Conservation (phyloP, 1,284 basidiomycete species). For the Rhodotorula glutinis region DNA sequence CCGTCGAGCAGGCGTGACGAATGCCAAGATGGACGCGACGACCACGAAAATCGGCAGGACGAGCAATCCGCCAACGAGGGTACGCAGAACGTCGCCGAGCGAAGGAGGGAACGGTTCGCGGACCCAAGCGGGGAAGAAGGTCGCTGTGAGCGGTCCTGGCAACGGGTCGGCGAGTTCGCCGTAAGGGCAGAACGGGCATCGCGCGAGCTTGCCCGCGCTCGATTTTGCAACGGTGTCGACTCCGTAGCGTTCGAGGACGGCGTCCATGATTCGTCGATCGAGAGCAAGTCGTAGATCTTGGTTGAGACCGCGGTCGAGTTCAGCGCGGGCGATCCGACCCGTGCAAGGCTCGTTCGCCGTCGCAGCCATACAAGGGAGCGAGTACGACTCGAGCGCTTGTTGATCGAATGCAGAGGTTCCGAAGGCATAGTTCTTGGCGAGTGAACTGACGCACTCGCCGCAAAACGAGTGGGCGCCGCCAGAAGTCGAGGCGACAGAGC, state of each 20-base stretch:
- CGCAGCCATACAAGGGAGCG: constrained; percentile 12
- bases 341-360: neutral
- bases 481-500: neutral
- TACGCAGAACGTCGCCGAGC: neutral
- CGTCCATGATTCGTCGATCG: neutral
- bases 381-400: neutral
- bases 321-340: neutral
- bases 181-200: constrained; percentile 30
- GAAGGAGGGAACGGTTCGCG: constrained; percentile 3
- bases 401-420: constrained; percentile 1
- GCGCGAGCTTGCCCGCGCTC: neutral
- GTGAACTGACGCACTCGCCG: constrained; percentile 8
- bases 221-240: neutral
- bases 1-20: neutral
- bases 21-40: neutral
- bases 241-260: neutral
- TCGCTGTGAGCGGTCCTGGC: neutral
- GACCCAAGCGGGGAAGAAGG: constrained; percentile 9
- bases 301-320: neutral
- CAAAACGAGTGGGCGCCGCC: constrained; percentile 15
- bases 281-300: neutral
- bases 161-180: constrained; percentile 4
- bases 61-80: neutral
- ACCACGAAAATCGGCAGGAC: neutral
- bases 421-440: constrained; percentile 6